Evolutionary conservation across 2,329 filamentous ascomycete species (phyloP).

Genomic region (Penicillium sp.): DNA sequence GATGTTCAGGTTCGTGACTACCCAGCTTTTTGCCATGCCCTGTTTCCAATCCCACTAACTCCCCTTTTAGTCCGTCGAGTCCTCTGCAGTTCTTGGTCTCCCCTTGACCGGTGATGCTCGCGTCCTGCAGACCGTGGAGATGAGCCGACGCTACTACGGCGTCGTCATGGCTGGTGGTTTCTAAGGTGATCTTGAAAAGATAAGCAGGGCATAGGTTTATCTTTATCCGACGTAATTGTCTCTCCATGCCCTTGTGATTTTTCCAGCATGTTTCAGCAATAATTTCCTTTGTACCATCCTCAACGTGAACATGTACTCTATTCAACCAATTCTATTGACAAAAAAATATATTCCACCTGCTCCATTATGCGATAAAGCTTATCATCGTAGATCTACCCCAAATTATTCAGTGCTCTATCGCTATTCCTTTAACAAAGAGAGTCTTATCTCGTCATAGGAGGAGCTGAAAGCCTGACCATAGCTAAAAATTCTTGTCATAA

Average conservation of each 20-base stretch:
- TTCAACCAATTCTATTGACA: not conserved
- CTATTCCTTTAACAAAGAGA: too few species aligned
- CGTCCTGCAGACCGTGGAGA: slow-evolving; percentile 67
- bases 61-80: slow-evolving; percentile 30
- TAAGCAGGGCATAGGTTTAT: not conserved
- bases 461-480: too few species aligned
- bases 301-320: slow-evolving; percentile 10
- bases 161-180: slow-evolving; percentile 58
- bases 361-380: not conserved
- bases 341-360: not conserved
- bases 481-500: too few species aligned
- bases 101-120: slow-evolving; percentile 70
- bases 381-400: not conserved
- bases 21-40: not conserved
- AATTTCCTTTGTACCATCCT: slow-evolving; percentile 1
- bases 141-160: slow-evolving; percentile 69
- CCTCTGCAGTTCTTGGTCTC: slow-evolving; percentile 42
- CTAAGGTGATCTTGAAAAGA: slow-evolving; percentile 18
- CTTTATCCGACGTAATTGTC: not conserved
- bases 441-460: too few species aligned
- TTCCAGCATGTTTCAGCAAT: slow-evolving; percentile 2
- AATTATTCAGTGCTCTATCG: too few species aligned
- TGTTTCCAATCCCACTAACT: slow-evolving; percentile 4
- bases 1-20: slow-evolving; percentile 56
- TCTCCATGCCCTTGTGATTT: not conserved